A percentile compares a stretch with the other conserved stretches of the same genome.
These are phyloP conservation scores for Cymodocea nodosa DNA, from an alignment of 116 monocot genomes.

Conservation along the genomic window DNA sequence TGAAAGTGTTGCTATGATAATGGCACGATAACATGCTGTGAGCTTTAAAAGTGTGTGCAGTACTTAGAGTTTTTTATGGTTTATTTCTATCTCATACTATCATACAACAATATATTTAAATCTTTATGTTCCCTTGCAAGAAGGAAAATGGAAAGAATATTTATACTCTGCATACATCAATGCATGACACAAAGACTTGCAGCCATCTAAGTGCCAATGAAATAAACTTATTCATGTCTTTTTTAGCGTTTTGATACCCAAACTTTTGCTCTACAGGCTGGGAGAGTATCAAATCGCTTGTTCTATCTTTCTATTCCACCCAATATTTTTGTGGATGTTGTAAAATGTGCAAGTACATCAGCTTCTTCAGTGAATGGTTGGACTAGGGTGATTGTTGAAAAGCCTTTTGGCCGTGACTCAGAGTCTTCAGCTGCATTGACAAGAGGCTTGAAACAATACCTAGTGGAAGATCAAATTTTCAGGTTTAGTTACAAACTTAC, in stretches of 20 bases:
- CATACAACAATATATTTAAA: too few relatives aligned
- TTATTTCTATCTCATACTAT: too few relatives aligned
- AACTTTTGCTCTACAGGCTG: conserved; percentile 32
- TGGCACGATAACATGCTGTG: too few relatives aligned
- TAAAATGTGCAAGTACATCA: conserved; percentile 68
- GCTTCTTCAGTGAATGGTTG: conserved; percentile 76
- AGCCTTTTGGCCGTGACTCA: conserved; percentile 80
- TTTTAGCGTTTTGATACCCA: not conserved
- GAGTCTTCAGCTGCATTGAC: conserved; percentile 83
- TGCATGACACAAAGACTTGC: not conserved
- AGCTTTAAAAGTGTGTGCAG: too few relatives aligned
- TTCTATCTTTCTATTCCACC: conserved; percentile 91
- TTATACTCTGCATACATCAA: too few relatives aligned
- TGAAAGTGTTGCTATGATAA: too few relatives aligned
- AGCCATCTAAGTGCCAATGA: not conserved
- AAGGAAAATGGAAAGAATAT: too few relatives aligned
- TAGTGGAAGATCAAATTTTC: conserved; percentile 88
- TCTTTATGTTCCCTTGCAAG: too few relatives aligned
- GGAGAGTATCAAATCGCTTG: conserved; percentile 63
- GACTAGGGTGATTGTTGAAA: conserved; percentile 94
- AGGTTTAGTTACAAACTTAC: conserved; percentile 26
- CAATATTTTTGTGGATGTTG: conserved; percentile 85
- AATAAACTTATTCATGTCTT: not conserved
- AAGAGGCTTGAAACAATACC: conserved; percentile 58
- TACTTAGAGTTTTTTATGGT: too few relatives aligned